A percentile compares a stretch with the other conserved stretches of the same genome.
Conservation (phyloP, 2,329 filamentous ascomycete species). For the Sclerotinia nivalis region DNA sequence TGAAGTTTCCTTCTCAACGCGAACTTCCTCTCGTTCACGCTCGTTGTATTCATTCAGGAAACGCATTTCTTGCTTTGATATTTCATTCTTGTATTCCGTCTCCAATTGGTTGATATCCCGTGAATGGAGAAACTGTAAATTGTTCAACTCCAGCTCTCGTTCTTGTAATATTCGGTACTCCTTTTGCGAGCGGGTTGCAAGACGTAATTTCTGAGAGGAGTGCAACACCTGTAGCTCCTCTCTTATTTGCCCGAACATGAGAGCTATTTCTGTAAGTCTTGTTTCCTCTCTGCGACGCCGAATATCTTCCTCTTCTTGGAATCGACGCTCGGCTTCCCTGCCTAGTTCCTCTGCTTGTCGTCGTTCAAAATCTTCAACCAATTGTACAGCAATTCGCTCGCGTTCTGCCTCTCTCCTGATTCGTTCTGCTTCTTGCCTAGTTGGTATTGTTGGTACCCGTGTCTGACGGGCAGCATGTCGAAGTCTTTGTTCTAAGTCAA, state of each 20-base stretch:
- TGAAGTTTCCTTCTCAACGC: conserved; percentile 49
- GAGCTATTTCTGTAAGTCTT: conserved; percentile 45
- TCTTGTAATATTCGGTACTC: conserved; percentile 41
- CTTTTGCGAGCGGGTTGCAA: conserved; percentile 45
- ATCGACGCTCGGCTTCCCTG: conserved; percentile 41
- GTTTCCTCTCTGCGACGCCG: conserved; percentile 46
- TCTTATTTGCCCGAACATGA: conserved; percentile 45
- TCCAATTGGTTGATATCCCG: conserved; percentile 41
- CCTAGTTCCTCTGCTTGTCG: conserved; percentile 47
- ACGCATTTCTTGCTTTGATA: conserved; percentile 42
- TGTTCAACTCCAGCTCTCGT: conserved; percentile 42
- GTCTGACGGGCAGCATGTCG: conserved; percentile 28
- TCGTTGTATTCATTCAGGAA: conserved; percentile 47
- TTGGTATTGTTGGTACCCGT: conserved; percentile 27
- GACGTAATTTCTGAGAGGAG: conserved; percentile 45
- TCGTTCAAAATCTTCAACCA: conserved; percentile 52
- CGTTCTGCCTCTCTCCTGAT: conserved; percentile 39
- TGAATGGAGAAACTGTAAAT: conserved; percentile 24
- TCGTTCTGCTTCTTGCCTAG: conserved; percentile 33
- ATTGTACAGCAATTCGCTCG: conserved; percentile 46
- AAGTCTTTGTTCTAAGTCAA: conserved; percentile 40
- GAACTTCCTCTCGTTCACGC: conserved; percentile 47
- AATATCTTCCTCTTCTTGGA: conserved; percentile 44
- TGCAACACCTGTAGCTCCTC: conserved; percentile 46
- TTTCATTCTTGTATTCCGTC: conserved; percentile 35